Evolutionary conservation across 768 basidiomycete species (phyloP).

Genomic region (Mrakia hoshinonis): DNA sequence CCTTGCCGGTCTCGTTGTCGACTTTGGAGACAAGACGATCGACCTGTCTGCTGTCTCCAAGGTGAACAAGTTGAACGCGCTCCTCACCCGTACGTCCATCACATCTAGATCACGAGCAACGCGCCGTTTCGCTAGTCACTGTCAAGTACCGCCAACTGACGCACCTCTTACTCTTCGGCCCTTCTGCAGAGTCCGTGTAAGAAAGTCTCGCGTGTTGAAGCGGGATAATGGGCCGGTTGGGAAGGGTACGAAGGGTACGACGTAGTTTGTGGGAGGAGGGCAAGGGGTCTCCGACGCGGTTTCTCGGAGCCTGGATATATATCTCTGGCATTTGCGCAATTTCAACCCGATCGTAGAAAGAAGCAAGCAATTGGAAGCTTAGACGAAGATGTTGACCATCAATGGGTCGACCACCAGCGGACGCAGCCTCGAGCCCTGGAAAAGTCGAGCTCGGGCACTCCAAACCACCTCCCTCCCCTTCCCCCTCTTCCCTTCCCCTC

Average conservation of each 20-base stretch:
- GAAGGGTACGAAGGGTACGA: not conserved
- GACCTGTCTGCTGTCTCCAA: conserved; percentile 90
- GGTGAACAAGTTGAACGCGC: conserved; percentile 86
- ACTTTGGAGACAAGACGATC: conserved; percentile 97
- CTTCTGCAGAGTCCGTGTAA: not conserved
- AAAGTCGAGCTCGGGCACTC: not conserved
- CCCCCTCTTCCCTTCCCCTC: not conserved
- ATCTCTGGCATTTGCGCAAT: not conserved
- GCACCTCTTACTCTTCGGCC: not conserved
- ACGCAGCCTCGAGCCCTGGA: no score
- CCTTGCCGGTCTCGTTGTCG: conserved; percentile 84
- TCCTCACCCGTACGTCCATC: conserved; percentile 63
- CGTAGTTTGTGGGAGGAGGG: not conserved
- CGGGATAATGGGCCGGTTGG: not conserved
- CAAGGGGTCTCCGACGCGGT: not conserved
- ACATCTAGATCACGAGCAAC: no score
- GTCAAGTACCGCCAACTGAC: not conserved
- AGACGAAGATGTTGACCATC: no score
- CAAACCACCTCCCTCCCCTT: not conserved
- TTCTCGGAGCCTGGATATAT: not conserved
- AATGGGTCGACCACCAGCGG: no score
- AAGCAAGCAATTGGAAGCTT: not conserved
- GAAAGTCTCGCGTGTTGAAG: not conserved
- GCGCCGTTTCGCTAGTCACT: no score
- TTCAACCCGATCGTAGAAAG: no score